Evolutionary conservation across 331 rosid species (phyloP).

Genomic region (Quercus tomentella): DNA sequence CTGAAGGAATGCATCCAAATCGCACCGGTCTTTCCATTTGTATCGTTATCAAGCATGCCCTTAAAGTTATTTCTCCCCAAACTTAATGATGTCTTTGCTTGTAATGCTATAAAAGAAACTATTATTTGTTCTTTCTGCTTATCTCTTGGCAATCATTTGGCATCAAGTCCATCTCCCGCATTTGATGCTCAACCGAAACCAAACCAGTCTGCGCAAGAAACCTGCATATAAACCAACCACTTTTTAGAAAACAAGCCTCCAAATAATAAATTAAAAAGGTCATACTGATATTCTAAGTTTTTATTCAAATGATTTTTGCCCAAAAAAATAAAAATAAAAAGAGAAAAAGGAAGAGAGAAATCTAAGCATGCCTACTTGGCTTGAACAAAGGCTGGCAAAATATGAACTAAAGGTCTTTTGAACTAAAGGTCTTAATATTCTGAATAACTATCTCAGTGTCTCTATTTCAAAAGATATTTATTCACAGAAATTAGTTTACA

Average conservation of each 20-base stretch:
- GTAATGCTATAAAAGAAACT: constrained; percentile 17
- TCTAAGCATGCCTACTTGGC: constrained; percentile 5
- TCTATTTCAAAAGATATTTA: no score
- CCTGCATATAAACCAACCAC: constrained; percentile 43
- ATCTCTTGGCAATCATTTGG: constrained; percentile 32
- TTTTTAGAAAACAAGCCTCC: constrained; percentile 8
- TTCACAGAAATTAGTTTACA: no score
- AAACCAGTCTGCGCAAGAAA: constrained; percentile 84
- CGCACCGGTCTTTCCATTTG: neutral
- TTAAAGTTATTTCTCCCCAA: constrained; percentile 13
- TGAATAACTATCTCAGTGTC: neutral
- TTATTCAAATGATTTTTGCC: neutral
- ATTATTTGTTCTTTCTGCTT: constrained; percentile 35
- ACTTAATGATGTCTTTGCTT: constrained; percentile 14
- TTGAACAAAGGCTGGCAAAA: neutral
- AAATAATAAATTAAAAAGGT: constrained; percentile 3
- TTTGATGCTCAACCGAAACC: constrained; percentile 73
- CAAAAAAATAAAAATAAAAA: neutral
- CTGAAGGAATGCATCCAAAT: constrained; percentile 14
- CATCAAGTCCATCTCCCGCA: constrained; percentile 64
- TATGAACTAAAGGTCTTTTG: neutral
- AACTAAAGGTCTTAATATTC: neutral
- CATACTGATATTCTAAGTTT: neutral
- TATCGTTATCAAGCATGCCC: constrained; percentile 7
- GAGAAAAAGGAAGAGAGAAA: neutral